Evolutionary conservation across 108 stramenopile species (phyloP).

Genomic region (Seminavis robusta): DNA sequence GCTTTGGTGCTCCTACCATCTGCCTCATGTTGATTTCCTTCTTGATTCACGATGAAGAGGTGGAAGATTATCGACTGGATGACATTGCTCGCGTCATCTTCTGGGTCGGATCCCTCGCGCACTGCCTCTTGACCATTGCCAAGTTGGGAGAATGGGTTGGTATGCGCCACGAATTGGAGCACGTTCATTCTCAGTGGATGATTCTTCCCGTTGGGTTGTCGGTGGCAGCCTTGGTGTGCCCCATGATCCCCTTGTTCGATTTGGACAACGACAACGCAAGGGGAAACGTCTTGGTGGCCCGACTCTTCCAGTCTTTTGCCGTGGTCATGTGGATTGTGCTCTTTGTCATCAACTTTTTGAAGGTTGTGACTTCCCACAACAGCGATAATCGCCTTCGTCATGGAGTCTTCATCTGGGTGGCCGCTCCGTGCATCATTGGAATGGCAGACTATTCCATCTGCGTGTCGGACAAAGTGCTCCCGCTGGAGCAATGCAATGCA

Average conservation of each 20-base stretch:
- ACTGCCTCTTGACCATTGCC: constrained; percentile 16
- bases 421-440: constrained; percentile 26
- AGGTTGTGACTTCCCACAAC: constrained; percentile 27
- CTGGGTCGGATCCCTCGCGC: constrained; percentile 22
- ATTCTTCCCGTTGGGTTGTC: constrained; percentile 19
- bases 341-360: constrained; percentile 28
- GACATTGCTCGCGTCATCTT: constrained; percentile 18
- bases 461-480: not conserved
- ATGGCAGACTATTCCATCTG: constrained; percentile 22
- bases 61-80: not conserved
- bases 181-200: constrained; percentile 23
- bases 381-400: constrained; percentile 26
- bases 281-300: constrained; percentile 10
- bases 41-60: constrained; percentile 17
- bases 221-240: constrained; percentile 10
- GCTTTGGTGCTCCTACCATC: constrained; percentile 20
- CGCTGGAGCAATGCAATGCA: not conserved
- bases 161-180: constrained; percentile 23
- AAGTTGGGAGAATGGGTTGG: constrained; percentile 33
- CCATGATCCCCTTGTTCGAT: constrained; percentile 11
- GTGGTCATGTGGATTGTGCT: constrained; percentile 22
- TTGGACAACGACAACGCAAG: constrained; percentile 7
- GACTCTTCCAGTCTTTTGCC: constrained; percentile 30
- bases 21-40: constrained; percentile 22
- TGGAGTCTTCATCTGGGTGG: constrained; percentile 32